Evolutionary conservation across 2,329 filamentous ascomycete species (phyloP).

Genomic region (Teratosphaeria destructans): DNA sequence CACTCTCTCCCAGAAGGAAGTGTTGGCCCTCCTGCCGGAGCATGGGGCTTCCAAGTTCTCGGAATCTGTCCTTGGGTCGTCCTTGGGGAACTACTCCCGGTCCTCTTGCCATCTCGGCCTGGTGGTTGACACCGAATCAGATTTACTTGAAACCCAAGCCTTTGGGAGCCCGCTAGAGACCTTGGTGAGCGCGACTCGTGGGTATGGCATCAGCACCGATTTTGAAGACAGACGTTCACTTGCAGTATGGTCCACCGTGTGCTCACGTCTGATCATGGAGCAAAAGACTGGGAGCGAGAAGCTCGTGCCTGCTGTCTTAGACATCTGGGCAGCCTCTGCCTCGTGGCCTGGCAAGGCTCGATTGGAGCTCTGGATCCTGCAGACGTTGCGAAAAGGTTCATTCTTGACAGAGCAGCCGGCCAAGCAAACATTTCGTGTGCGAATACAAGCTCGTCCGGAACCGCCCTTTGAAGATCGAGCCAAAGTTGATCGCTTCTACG

Average conservation of each 20-base stretch:
- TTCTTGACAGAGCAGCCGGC: slow-evolving; percentile 81
- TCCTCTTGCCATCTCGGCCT: slow-evolving; percentile 21
- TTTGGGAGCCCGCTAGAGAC: slow-evolving; percentile 20
- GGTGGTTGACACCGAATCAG: slow-evolving; percentile 18
- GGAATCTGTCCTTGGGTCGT: slow-evolving; percentile 65
- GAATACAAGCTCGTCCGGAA: slow-evolving; percentile 61
- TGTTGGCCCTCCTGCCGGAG: slow-evolving; percentile 66
- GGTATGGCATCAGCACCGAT: slow-evolving; percentile 23
- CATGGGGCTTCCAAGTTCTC: slow-evolving; percentile 70
- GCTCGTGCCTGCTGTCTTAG: slow-evolving; percentile 73
- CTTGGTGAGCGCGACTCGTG: slow-evolving; percentile 31
- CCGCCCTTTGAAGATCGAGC: slow-evolving; percentile 64
- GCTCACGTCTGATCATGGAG: slow-evolving; percentile 70
- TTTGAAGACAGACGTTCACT: slow-evolving; percentile 65
- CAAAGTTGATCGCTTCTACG: slow-evolving; percentile 80
- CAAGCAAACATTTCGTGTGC: slow-evolving; percentile 57
- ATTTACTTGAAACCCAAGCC: slow-evolving; percentile 13
- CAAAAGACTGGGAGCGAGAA: slow-evolving; percentile 67
- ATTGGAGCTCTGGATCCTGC: slow-evolving; percentile 90
- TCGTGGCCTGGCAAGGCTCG: slow-evolving; percentile 84
- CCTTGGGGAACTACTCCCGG: slow-evolving; percentile 38
- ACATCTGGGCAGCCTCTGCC: slow-evolving; percentile 75
- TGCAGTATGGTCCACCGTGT: slow-evolving; percentile 79
- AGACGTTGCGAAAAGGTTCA: slow-evolving; percentile 82
- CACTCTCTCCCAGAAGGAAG: slow-evolving; percentile 63